Evolutionary conservation across 331 rosid genomes (phyloP), one percentile per base, ranked within the genome.

Genomic region (Acacia concinna): DNA sequence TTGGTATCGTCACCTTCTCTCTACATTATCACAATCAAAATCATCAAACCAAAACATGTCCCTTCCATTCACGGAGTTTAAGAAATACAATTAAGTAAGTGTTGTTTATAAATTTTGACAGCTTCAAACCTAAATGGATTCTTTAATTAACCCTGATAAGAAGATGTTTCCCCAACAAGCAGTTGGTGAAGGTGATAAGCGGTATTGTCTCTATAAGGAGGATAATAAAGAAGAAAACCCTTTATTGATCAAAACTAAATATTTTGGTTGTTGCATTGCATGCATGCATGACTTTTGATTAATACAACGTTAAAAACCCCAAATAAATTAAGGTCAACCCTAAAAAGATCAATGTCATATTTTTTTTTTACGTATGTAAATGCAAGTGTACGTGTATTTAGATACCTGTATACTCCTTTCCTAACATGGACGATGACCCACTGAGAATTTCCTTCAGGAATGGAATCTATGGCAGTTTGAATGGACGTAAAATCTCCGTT

Each of bases 401-500:
- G 4, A 32, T 75, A 90, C 94, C 89, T 87, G 83, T 85, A 91
- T 17, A 84, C 38, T 56, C 96, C 91, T 85, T 89, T 89, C 75
- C 93, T 85, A 38, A 91, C 60, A 77, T 91, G 96, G 47, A 91
- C 68, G 79, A 91, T 85, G n/a, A 82, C 37, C 96, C 93, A 91
- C 25, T 81, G 15, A 11, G 82, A 60, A 78, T 89, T 91, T 14
- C 90, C 96, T 43, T 72, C 89, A 15, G 93, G 88, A 27, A 89
- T 77, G 25, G 89, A 79, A 68, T 91, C 83, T 5, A 87, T 81
- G 54, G 96, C 93, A 14, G 91, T 88, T 35, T 91, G 96, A 38
- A 91, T 60, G n/a, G 91, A 91, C 34, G 14, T 89, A 79, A 87
- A 91, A 1, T 91, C 90, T 2, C 93, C 91, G 17, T 87, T 18